Percentiles rank a stretch among this genome's conserved stretches.
phyloP scores from a whole-genome alignment of 2,329 filamentous ascomycete species.

The Onygenales sp. region DNA sequence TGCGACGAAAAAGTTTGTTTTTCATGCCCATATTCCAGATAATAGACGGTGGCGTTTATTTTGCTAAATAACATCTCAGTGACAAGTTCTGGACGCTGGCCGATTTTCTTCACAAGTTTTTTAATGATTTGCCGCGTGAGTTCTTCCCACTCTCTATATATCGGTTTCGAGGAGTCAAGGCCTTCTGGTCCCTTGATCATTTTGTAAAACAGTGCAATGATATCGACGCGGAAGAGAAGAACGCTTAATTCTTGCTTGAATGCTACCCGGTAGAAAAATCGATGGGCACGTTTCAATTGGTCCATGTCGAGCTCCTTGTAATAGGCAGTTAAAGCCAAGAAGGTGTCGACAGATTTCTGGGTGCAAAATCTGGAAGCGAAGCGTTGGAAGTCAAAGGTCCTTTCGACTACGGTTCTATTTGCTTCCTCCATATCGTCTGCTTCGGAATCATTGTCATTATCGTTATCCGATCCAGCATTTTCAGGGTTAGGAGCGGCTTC shows the following conservation, averaged over 20 bases:
- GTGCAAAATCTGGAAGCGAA: slow-evolving; percentile 74
- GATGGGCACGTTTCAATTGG: slow-evolving; percentile 84
- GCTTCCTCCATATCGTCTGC: slow-evolving; percentile 56
- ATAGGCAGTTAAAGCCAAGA: slow-evolving; percentile 66
- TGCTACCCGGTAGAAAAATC: slow-evolving; percentile 85
- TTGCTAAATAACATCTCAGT: slow-evolving; percentile 96
- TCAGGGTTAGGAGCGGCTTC: slow-evolving; percentile 30
- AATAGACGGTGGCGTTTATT: slow-evolving; percentile 70
- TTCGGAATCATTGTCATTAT: slow-evolving; percentile 57
- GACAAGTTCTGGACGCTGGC: slow-evolving; percentile 74
- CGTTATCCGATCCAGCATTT: slow-evolving; percentile 46
- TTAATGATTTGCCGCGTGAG: slow-evolving; percentile 75
- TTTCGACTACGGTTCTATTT: slow-evolving; percentile 63
- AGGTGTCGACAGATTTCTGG: slow-evolving; percentile 81
- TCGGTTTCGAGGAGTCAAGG: slow-evolving; percentile 55
- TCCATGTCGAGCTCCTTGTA: slow-evolving; percentile 69
- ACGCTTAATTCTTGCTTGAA: slow-evolving; percentile 92
- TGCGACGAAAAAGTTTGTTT: slow-evolving; percentile 60
- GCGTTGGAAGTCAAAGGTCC: slow-evolving; percentile 86
- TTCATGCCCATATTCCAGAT: slow-evolving; percentile 83
- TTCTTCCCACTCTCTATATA: slow-evolving; percentile 85
- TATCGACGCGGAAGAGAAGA: slow-evolving; percentile 82
- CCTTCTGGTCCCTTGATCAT: slow-evolving; percentile 85
- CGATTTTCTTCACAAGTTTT: slow-evolving; percentile 72
- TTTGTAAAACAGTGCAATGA: slow-evolving; percentile 75